Percentiles rank a stretch among this genome's conserved stretches.
Evolutionary conservation across 2,329 filamentous ascomycete species (phyloP).

Genomic region (Trichoderma hamatum): DNA sequence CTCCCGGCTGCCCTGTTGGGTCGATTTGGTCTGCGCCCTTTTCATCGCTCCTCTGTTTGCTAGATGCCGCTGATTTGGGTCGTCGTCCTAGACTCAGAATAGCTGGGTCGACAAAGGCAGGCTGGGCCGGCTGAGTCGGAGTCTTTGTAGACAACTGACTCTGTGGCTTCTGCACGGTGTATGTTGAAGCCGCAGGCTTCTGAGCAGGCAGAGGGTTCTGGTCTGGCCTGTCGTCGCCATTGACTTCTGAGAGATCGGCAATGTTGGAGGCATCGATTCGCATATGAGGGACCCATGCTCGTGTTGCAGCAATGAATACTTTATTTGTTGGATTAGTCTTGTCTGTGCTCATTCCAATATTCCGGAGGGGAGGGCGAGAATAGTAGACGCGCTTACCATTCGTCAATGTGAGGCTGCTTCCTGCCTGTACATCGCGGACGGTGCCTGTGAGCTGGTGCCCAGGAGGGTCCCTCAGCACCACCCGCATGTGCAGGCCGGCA

Average conservation of each 20-base stretch:
- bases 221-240: slow-evolving; percentile 37
- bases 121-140: slow-evolving; percentile 33
- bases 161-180: slow-evolving; percentile 24
- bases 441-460: slow-evolving; percentile 68
- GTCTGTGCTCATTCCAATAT: not conserved
- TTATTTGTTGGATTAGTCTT: not conserved
- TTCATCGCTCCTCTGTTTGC: slow-evolving; percentile 18
- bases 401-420: slow-evolving; percentile 68
- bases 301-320: slow-evolving; percentile 48
- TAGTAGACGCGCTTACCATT: slow-evolving; percentile 59
- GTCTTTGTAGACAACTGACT: not conserved
- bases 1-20: slow-evolving; percentile 10
- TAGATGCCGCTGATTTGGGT: slow-evolving; percentile 37
- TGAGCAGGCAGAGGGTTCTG: slow-evolving; percentile 27
- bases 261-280: slow-evolving; percentile 54
- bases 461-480: slow-evolving; percentile 69
- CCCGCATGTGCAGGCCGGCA: slow-evolving; percentile 74
- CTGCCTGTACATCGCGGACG: slow-evolving; percentile 68
- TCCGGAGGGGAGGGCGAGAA: not conserved
- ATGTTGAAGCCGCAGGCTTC: slow-evolving; percentile 34
- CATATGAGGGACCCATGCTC: slow-evolving; percentile 47
- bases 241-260: slow-evolving; percentile 48
- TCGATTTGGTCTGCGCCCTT: slow-evolving; percentile 10
- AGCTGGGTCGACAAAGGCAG: slow-evolving; percentile 75
- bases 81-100: slow-evolving; percentile 70